Evolutionary conservation across 768 basidiomycete species (phyloP).

Genomic region (Pleurotus cornucopiae): DNA sequence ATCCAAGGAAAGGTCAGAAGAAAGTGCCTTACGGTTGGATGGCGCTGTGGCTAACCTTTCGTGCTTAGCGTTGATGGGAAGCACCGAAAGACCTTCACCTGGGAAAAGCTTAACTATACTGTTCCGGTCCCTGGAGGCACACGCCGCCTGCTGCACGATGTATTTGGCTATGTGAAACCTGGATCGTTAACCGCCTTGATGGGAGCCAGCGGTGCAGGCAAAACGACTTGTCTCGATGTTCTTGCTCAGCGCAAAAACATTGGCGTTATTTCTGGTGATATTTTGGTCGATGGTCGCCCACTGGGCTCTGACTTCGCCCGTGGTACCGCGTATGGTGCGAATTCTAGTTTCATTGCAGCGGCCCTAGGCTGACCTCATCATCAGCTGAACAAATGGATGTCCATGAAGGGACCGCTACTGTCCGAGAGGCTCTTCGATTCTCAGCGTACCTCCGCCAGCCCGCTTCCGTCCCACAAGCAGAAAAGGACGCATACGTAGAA

Average conservation of each 20-base stretch:
- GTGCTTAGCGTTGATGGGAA: slow-evolving; percentile 10
- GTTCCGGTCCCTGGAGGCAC: slow-evolving; percentile 64
- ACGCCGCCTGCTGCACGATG: slow-evolving; percentile 63
- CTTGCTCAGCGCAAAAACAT: slow-evolving; percentile 71
- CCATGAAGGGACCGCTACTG: slow-evolving; percentile 58
- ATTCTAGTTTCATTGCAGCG: too few relatives aligned
- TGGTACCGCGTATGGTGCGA: slow-evolving; percentile 66
- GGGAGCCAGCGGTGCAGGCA: slow-evolving; percentile 82
- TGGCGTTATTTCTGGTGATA: slow-evolving; percentile 59
- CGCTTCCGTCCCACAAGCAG: slow-evolving; percentile 54
- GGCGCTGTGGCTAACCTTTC: neutral
- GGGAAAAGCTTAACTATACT: slow-evolving; percentile 74
- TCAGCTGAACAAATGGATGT: slow-evolving; percentile 76
- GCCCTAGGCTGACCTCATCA: too few relatives aligned
- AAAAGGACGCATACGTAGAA: slow-evolving; percentile 78
- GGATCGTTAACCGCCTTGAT: slow-evolving; percentile 85
- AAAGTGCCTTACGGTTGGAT: neutral
- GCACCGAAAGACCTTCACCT: slow-evolving; percentile 66
- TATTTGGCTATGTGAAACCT: slow-evolving; percentile 79
- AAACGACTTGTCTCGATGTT: slow-evolving; percentile 74
- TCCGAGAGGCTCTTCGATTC: slow-evolving; percentile 82
- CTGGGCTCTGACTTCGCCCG: slow-evolving; percentile 48
- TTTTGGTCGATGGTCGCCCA: slow-evolving; percentile 63
- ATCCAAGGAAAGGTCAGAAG: slow-evolving; percentile 7
- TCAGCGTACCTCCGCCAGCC: slow-evolving; percentile 85